phyloP scores from a whole-genome alignment of 495 filamentous ascomycete genomes.

The Trichoderma virens region DNA sequence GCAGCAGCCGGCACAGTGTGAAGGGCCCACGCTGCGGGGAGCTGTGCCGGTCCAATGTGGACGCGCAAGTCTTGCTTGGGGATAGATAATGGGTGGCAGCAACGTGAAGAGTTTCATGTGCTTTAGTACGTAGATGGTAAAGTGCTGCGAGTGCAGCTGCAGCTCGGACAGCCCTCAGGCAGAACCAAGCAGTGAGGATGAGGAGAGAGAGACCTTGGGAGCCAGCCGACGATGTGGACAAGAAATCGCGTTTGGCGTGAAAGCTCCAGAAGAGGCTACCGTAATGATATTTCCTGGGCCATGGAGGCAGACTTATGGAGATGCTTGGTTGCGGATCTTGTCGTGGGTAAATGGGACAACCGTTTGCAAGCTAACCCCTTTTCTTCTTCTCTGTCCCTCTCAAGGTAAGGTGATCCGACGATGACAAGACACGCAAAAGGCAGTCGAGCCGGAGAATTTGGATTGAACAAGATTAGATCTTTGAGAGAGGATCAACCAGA shows the following conservation, averaged over 20 bases:
- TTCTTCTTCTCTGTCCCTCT: background rate
- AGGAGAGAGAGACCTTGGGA: too few relatives aligned
- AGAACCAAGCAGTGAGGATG: background rate
- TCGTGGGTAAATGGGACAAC: background rate
- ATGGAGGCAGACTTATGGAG: background rate
- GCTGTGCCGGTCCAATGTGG: background rate
- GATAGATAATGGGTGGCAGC: background rate
- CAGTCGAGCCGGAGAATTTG: background rate
- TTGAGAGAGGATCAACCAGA: slow-evolving; percentile 4
- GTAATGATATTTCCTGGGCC: background rate
- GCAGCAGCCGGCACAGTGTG: background rate
- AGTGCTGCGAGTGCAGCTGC: background rate
- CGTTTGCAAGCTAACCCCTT: background rate
- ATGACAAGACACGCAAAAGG: background rate
- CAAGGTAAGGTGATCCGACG: background rate
- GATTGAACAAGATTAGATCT: slow-evolving; percentile 5
- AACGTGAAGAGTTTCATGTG: background rate
- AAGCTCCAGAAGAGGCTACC: background rate
- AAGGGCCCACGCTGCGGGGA: background rate
- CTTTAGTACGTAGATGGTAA: background rate
- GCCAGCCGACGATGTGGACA: background rate
- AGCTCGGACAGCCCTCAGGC: background rate
- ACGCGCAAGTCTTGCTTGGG: slow-evolving; percentile 1
- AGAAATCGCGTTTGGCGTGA: background rate
- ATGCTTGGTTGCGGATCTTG: background rate